Conservation (phyloP, 331 rosid genomes). For the Erythrophleum ivorense region DNA sequence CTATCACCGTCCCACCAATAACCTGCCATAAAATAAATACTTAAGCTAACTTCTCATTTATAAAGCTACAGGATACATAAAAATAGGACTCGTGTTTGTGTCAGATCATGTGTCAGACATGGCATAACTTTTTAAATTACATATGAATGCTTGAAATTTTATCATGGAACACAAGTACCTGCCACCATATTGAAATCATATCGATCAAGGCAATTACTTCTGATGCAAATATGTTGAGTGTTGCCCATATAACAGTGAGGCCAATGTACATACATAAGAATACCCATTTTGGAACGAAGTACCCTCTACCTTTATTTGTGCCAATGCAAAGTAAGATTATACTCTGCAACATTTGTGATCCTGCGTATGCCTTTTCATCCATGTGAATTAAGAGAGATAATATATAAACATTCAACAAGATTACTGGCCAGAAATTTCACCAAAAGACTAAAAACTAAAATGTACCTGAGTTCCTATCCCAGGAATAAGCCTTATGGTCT, state of each 20-base stretch:
- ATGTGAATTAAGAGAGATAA: constrained; percentile 33
- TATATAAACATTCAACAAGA: not conserved
- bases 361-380: constrained; percentile 82
- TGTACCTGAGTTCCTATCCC: constrained; percentile 90
- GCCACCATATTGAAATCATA: no score
- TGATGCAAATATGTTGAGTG: constrained; percentile 79
- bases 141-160: not conserved
- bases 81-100: not conserved
- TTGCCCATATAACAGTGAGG: constrained; percentile 83
- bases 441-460: not conserved
- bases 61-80: not conserved
- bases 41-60: not conserved
- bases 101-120: not conserved
- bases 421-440: not conserved
- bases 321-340: constrained; percentile 77
- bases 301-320: constrained; percentile 82
- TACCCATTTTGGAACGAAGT: constrained; percentile 81
- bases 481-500: constrained; percentile 79
- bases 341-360: constrained; percentile 81
- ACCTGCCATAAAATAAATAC: constrained; percentile 56
- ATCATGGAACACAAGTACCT: constrained; percentile 52
- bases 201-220: constrained; percentile 81
- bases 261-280: constrained; percentile 82
- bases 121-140: not conserved
- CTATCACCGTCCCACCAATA: constrained; percentile 70